Percentiles rank a stretch among this genome's conserved stretches.
Evolutionary conservation across 768 basidiomycete genomes (phyloP).

Genomic region (Dendrothele bispora): DNA sequence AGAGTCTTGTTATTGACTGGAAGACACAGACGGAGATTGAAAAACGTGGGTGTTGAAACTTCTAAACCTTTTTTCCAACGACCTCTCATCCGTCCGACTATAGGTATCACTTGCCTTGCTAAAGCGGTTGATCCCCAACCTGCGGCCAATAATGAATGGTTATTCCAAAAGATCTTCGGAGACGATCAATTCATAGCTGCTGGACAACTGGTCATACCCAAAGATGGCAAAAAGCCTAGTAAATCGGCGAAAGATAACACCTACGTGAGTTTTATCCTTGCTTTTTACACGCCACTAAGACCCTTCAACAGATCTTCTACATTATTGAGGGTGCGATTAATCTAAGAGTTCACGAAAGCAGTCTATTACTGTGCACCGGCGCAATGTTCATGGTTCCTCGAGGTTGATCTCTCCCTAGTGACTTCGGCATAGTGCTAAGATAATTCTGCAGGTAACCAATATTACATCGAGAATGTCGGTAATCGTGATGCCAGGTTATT

Average conservation of each 20-base stretch:
- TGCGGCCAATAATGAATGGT: conserved; percentile 68
- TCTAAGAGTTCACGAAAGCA: conserved; percentile 79
- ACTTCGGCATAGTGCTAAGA: background rate
- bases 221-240: conserved; percentile 76
- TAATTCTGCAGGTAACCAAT: conserved; percentile 72
- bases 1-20: conserved; percentile 70
- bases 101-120: conserved; percentile 80
- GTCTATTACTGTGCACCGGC: conserved; percentile 66
- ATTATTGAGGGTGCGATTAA: conserved; percentile 88
- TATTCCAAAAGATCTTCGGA: conserved; percentile 88
- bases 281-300: background rate
- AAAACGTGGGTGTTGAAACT: conserved; percentile 57
- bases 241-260: conserved; percentile 94
- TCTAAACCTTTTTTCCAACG: conserved; percentile 3
- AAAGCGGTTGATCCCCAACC: conserved; percentile 62
- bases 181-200: conserved; percentile 92
- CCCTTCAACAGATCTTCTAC: conserved; percentile 43
- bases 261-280: conserved; percentile 56
- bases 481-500: conserved; percentile 81
- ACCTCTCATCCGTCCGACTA: conserved; percentile 7
- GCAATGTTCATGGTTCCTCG: conserved; percentile 72
- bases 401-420: conserved; percentile 33
- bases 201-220: conserved; percentile 83
- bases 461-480: conserved; percentile 86
- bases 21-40: conserved; percentile 57